Evolutionary conservation across 192 early-diverging fungal species (phyloP).

Genomic region (Rhizophagus prolifer): DNA sequence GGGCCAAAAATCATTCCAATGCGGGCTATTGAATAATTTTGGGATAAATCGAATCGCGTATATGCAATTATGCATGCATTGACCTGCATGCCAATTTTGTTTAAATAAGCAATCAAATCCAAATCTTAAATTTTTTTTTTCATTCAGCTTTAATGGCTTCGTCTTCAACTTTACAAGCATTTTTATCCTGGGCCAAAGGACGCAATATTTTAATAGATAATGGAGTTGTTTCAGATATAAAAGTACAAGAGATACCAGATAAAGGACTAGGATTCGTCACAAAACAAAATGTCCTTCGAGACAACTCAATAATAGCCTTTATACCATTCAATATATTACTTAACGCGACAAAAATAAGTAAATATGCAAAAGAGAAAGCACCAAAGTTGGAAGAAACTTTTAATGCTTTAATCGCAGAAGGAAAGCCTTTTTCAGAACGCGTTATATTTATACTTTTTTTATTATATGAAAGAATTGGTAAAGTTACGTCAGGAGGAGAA

Average conservation of each 20-base stretch:
- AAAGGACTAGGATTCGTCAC: conserved; percentile 17
- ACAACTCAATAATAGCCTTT: conserved; percentile 15
- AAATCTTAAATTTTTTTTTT: too few species aligned
- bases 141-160: neutral
- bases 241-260: conserved; percentile 18
- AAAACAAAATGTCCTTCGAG: neutral
- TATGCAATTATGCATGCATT: too few species aligned
- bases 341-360: conserved; percentile 8
- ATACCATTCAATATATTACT: conserved; percentile 3
- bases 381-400: conserved; percentile 17
- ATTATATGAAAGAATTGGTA: conserved; percentile 35
- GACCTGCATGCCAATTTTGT: too few species aligned
- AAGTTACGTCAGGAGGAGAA: neutral
- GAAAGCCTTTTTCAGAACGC: conserved; percentile 35
- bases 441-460: conserved; percentile 45
- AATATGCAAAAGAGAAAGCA: conserved; percentile 29
- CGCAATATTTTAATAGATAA: neutral
- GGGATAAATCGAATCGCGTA: too few species aligned
- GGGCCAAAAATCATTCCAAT: too few species aligned
- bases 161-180: neutral
- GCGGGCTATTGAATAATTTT: too few species aligned
- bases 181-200: conserved; percentile 16
- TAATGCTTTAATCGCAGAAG: neutral
- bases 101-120: too few species aligned
- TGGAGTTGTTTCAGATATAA: conserved; percentile 9